Base-by-base conservation (phyloP, 2,329 filamentous ascomycete species). In the Didymella segeticola region DNA sequence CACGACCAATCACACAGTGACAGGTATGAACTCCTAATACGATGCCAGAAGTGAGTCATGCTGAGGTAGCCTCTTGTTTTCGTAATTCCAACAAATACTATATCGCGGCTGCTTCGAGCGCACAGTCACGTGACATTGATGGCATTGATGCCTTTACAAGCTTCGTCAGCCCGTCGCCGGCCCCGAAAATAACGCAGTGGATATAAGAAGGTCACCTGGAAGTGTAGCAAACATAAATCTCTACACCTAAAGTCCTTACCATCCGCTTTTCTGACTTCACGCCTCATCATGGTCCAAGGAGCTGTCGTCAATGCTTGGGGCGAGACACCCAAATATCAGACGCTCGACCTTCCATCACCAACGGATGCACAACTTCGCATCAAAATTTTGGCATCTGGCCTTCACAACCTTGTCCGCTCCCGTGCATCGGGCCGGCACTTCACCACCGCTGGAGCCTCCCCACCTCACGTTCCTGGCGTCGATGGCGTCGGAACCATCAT, bases 371-470 rank as follows among this genome's bases (percentile, higher is more conserved):
- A 78, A 52, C 60, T 83, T 36, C 80, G 80, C 47, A 75, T 86
- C 69, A 80, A 78, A 57, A 75, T 86, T 56, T 62, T 82, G 41
- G 82, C 82, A 11, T 66, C 78, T 2, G 83, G 82, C 23, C 72
- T 84, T 12, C 83, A 85, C 66, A 76, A 78, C 11, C 71, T 86
- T 4, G 83, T 86, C 36, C 80, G 80, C 42, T 74, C 75, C 33
- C 79, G 83, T 25, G 83, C 83, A 15, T 58, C 77, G 1, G 83
- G 84, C 1, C 74, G 68, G n/a, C 84, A 86, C 70, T 86, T 84
- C 72, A 78, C 78, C 17, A 75, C 79, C 1, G 72, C 78, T n/a
- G 75, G 79, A 2, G 73, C 74, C 5, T 64, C 65, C 0, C 77
- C 83, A 0, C 84, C 83, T 1, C 81, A 85, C 62, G 70, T 76